These are phyloP conservation scores for Bondarzewia mesenterica DNA, from an alignment of 1,284 basidiomycete species.

Conservation along the genomic window DNA sequence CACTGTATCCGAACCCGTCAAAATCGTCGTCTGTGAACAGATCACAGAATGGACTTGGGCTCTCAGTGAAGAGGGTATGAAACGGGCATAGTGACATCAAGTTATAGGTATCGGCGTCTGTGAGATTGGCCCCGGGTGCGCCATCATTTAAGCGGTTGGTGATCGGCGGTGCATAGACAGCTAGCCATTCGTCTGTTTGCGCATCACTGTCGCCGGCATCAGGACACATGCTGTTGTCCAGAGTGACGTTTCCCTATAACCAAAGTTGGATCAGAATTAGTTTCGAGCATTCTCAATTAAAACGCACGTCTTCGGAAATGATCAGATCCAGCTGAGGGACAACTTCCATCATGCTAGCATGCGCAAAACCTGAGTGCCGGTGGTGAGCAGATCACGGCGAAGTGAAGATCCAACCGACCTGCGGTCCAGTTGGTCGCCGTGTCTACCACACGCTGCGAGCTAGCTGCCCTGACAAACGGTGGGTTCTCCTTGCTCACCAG, in stretches of 20 bases:
- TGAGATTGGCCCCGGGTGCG: constrained; percentile 57
- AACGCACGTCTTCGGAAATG: constrained; percentile 40
- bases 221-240: constrained; percentile 64
- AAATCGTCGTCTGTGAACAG: constrained; percentile 58
- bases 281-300: constrained; percentile 1
- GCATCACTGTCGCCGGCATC: constrained; percentile 39
- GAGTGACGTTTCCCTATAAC: constrained; percentile 57
- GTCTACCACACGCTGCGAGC: constrained; percentile 53
- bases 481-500: constrained; percentile 36
- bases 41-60: constrained; percentile 61
- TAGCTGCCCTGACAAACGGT: constrained; percentile 64
- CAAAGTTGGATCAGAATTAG: no score
- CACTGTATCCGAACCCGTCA: constrained; percentile 56
- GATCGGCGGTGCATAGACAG: constrained; percentile 48
- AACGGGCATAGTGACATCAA: constrained; percentile 75
- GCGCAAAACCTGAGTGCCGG: constrained; percentile 38
- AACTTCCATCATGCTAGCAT: constrained; percentile 15
- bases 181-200: constrained; percentile 44
- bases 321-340: constrained; percentile 42
- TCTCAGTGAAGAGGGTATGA: constrained; percentile 50
- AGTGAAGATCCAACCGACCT: constrained; percentile 30
- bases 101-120: constrained; percentile 44
- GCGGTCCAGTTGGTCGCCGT: constrained; percentile 67
- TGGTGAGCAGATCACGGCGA: not conserved
- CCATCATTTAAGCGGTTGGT: constrained; percentile 52